These are phyloP conservation scores for Celoporthe dispersa DNA, from an alignment of 2,329 filamentous ascomycete genomes.

Conservation along the genomic window DNA sequence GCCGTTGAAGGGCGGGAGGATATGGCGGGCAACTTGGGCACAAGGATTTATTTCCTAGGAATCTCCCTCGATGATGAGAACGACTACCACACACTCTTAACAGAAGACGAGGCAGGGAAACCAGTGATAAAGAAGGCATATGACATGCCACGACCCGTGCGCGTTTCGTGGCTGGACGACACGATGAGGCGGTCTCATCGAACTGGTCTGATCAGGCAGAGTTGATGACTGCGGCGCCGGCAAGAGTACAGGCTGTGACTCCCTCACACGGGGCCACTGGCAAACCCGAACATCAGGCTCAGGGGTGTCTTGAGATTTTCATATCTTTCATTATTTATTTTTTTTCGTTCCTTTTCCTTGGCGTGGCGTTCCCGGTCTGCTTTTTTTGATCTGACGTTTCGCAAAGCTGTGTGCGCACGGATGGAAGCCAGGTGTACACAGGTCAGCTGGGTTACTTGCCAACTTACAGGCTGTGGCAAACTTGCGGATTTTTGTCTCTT, in stretches of 20 bases:
- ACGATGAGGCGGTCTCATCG: not conserved
- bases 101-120: not conserved
- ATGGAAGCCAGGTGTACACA: slow-evolving; percentile 23
- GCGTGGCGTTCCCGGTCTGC: slow-evolving; percentile 25
- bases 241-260: not conserved
- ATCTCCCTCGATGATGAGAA: not conserved
- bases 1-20: slow-evolving; percentile 15
- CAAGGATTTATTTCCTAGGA: not conserved
- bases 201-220: not conserved
- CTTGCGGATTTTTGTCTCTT: not conserved
- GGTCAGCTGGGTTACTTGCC: slow-evolving; percentile 12
- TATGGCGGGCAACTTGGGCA: not conserved
- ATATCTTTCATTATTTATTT: not conserved
- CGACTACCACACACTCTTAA: not conserved
- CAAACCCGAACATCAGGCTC: not conserved
- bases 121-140: not conserved
- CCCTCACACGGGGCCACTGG: not conserved
- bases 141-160: not conserved
- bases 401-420: slow-evolving; percentile 8
- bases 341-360: not conserved
- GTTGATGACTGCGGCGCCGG: not conserved
- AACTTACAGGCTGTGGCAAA: not conserved
- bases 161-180: not conserved
- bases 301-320: not conserved
- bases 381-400: slow-evolving; percentile 7